Evolutionary conservation across 345 rosid genomes (phyloP).

Genomic region (Garcia nutans): DNA sequence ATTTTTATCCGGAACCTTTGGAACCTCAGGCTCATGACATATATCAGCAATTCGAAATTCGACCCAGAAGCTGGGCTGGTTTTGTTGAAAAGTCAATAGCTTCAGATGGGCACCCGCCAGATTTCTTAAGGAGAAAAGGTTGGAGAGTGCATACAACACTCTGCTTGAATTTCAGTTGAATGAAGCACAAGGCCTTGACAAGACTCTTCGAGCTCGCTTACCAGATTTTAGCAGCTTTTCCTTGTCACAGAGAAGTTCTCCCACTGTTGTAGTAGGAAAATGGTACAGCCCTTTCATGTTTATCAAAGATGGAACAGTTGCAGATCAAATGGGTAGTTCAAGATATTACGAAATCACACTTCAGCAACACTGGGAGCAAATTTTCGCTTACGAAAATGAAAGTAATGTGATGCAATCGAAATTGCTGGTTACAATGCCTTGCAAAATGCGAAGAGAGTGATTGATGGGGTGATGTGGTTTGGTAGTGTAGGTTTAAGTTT

Average conservation of each 20-base stretch:
- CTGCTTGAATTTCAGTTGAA: conserved; percentile 9
- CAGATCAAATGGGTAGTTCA: conserved; percentile 18
- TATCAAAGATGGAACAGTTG: conserved; percentile 7
- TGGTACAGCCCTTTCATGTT: conserved; percentile 31
- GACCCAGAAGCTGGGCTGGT: not conserved
- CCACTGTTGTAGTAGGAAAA: conserved; percentile 18
- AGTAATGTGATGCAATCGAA: not conserved
- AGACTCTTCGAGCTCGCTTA: conserved; percentile 11
- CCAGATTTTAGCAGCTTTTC: conserved; percentile 14
- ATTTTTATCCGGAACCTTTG: conserved; percentile 3
- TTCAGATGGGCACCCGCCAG: conserved; percentile 19
- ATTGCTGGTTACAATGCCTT: not conserved
- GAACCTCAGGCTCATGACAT: not conserved
- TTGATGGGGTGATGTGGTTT: conserved; percentile 15
- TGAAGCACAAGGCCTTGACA: conserved; percentile 27
- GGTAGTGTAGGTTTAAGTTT: conserved; percentile 8
- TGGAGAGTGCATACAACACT: conserved; percentile 17
- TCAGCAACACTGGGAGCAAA: conserved; percentile 21
- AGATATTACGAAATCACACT: conserved; percentile 21
- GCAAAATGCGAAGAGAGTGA: not conserved
- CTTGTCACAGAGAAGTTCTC: not conserved
- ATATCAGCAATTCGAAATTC: conserved; percentile 20
- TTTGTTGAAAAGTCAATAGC: conserved; percentile 12
- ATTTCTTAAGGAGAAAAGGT: conserved; percentile 22
- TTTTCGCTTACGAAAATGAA: not conserved